Percentiles rank a stretch among this genome's conserved stretches.
These are phyloP conservation scores for Entelexis sorbosivorans DNA, from an alignment of 1,139 yeast species.

Conservation along the genomic window DNA sequence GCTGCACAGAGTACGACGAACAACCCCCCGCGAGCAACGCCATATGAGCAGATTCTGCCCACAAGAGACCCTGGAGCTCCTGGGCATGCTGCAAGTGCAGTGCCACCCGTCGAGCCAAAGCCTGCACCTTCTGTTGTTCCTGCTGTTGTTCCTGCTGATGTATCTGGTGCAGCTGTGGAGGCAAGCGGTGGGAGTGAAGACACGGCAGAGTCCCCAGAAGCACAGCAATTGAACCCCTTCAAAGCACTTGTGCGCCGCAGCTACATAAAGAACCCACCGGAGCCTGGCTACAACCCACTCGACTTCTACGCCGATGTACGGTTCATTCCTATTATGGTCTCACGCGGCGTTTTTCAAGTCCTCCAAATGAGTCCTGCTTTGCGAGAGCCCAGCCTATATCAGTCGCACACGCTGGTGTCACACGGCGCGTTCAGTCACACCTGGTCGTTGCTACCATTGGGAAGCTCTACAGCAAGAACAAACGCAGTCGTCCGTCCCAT, in stretches of 20 bases:
- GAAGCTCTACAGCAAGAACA: not conserved
- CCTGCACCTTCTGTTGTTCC: not conserved
- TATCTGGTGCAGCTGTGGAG: no score
- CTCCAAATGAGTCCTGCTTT: constrained; percentile 17
- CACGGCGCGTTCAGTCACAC: constrained; percentile 22
- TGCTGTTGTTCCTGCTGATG: not conserved
- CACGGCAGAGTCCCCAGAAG: not conserved
- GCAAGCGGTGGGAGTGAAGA: no score
- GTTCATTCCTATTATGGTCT: constrained; percentile 23
- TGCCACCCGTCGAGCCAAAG: no score
- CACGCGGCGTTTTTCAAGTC: constrained; percentile 22
- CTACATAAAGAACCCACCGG: not conserved
- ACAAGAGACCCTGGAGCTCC: no score
- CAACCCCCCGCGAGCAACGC: no score
- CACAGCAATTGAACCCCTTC: not conserved
- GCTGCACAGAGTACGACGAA: no score
- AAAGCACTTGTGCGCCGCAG: constrained; percentile 6
- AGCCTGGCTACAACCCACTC: constrained; percentile 5
- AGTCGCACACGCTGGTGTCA: constrained; percentile 20
- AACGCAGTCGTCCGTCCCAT: constrained; percentile 19
- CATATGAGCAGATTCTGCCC: no score
- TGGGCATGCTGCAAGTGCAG: no score
- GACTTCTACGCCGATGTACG: constrained; percentile 18
- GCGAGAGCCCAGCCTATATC: constrained; percentile 11
- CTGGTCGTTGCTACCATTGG: constrained; percentile 22